Base-by-base conservation (phyloP, 1,139 yeast species). In the Debaryomyces coudertii region DNA sequence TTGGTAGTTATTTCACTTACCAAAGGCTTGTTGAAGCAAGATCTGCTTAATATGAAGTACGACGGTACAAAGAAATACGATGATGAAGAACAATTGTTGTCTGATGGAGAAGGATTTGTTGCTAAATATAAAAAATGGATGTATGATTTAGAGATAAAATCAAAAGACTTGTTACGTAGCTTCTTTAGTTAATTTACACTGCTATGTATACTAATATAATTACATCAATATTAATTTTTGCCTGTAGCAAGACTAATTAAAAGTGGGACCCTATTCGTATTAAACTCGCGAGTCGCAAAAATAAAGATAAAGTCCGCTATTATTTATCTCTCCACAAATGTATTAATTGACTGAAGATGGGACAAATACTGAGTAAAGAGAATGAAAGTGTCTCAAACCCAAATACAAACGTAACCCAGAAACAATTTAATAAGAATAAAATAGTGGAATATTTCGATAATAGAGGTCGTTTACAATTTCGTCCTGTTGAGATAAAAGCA, bases 1-100 rank as follows among this genome's bases (percentile, higher is more conserved):
- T 68, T 85, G 49, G 78, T 87, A 7, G 62, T 88, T 23, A 60
- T 83, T 44, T 76, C 90, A 41, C 89, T 83, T 64, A 80, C 85
- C 36, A 79, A 66, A 48, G 64, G 65, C 16, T 65, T 75, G 31
- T 57, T 74, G 53, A 72, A 73, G 48, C 77, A 70, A 52, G 58
- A 65, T 16, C 44, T 59, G 12, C 53, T 51, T 40, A 67, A 59
- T 24, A 55, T 55, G 39, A 53, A 60, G 35, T 57, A 58, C 44
- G 56, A 62, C 36, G 54, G 50, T 40, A 48, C 48, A 18, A 47
- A 48, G 36, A 50, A 51, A 23, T 49, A 58, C 12, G 63, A 60
- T 34, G 68, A 64, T 38, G 71, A 63, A 22, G 73, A 65, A 15
- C 62, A 58, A 18, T 68, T 61, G 20, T 49, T 65, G 36, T 54